phyloP scores from a whole-genome alignment of 176 grass and related monocot species.

The Alloteropsis semialata region DNA sequence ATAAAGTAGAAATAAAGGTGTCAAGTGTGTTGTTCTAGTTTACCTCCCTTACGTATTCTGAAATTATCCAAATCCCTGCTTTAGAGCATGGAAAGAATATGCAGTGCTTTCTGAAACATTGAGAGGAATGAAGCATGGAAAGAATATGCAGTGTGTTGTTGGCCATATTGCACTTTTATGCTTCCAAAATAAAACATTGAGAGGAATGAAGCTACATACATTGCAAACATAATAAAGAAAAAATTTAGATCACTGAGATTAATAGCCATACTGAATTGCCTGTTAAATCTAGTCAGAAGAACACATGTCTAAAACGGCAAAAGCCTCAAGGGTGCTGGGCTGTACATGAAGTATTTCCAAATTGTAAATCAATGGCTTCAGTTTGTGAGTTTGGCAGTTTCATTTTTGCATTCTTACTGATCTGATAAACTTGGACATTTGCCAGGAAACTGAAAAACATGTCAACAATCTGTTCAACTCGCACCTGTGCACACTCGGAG shows the following conservation, averaged over 20 bases:
- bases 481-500: conserved; percentile 76
- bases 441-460: conserved; percentile 17
- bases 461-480: not conserved
- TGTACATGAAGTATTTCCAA: not conserved
- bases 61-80: conserved; percentile 6
- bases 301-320: not conserved
- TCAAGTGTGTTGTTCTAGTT: not conserved
- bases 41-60: not conserved
- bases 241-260: not conserved
- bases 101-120: too few relatives aligned
- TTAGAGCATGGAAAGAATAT: not conserved
- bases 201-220: conserved; percentile 1
- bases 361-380: not conserved
- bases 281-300: not conserved
- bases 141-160: too few relatives aligned
- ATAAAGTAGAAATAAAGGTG: not conserved
- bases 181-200: too few relatives aligned
- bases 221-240: not conserved
- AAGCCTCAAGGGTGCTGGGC: not conserved
- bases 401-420: conserved; percentile 11
- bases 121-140: too few relatives aligned
- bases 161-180: too few relatives aligned
- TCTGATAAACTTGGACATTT: not conserved
- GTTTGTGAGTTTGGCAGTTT: not conserved
- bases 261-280: conserved; percentile 17